Evolutionary conservation across 495 filamentous ascomycete species (phyloP).

Genomic region (Hypoxylon rickii): DNA sequence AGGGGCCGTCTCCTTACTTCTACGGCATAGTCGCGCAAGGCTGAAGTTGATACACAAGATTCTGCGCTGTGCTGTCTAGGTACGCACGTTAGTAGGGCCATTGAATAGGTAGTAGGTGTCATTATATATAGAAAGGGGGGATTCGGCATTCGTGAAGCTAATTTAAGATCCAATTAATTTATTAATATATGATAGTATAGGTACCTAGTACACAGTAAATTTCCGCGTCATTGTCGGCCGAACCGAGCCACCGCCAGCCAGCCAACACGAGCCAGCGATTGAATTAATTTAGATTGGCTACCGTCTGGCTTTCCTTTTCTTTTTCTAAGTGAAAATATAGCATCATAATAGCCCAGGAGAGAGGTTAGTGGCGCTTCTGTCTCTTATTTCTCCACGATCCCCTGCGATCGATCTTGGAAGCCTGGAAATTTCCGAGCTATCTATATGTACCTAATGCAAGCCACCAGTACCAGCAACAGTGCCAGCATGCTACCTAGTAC

Average conservation of each 20-base stretch:
- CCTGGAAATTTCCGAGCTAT: slow-evolving; percentile 8
- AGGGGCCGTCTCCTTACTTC: background rate
- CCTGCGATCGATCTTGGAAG: slow-evolving; percentile 14
- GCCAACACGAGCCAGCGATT: too few relatives aligned
- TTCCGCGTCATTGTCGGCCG: too few relatives aligned
- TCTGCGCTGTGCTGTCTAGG: background rate
- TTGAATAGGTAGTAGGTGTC: background rate
- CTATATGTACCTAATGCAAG: too few relatives aligned
- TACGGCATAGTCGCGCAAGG: slow-evolving; percentile 10
- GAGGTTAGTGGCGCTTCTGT: slow-evolving; percentile 16
- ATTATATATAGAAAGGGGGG: background rate
- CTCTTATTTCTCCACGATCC: slow-evolving; percentile 23
- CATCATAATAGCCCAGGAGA: background rate
- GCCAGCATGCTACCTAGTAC: too few relatives aligned
- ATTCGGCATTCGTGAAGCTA: too few relatives aligned
- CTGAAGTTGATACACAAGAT: slow-evolving; percentile 16
- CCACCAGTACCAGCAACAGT: too few relatives aligned
- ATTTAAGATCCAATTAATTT: too few relatives aligned
- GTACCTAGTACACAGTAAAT: background rate
- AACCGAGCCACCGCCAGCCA: too few relatives aligned
- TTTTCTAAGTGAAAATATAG: too few relatives aligned
- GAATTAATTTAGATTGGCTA: too few relatives aligned
- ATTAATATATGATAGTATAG: background rate
- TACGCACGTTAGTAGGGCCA: background rate
- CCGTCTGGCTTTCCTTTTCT: too few relatives aligned